A percentile compares a stretch with the other conserved stretches of the same genome.
Conservation (phyloP, 352 stramenopile species). For the Globisporangium ultimum region DNA sequence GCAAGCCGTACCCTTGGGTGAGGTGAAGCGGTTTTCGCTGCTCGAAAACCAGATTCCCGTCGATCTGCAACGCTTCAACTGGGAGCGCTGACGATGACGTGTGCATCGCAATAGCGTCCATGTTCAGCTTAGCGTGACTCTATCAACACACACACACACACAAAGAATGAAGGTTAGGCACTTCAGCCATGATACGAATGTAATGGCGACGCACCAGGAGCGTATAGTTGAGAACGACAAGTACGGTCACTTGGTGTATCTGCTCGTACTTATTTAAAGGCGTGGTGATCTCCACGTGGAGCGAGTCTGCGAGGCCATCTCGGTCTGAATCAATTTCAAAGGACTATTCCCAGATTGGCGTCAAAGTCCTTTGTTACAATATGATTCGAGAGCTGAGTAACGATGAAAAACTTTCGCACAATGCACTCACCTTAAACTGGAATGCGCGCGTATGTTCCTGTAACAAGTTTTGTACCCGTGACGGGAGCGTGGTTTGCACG, state of each 20-base stretch:
- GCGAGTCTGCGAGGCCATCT: conserved; percentile 46
- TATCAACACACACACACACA: conserved; percentile 1
- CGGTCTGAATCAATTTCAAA: conserved; percentile 47
- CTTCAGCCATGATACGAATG: too few relatives aligned
- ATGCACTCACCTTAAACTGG: conserved; percentile 30
- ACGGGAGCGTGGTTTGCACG: conserved; percentile 43
- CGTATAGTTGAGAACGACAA: conserved; percentile 65
- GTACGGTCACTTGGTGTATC: conserved; percentile 40
- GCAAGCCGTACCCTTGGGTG: conserved; percentile 25
- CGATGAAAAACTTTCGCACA: background rate
- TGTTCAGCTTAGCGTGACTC: conserved; percentile 50
- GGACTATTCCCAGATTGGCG: conserved; percentile 17
- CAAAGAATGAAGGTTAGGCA: background rate
- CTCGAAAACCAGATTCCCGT: conserved; percentile 59
- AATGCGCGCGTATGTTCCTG: conserved; percentile 30
- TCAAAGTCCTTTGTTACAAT: background rate
- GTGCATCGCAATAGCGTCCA: conserved; percentile 53
- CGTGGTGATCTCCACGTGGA: conserved; percentile 47
- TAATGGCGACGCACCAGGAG: conserved; percentile 23
- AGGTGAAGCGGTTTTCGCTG: conserved; percentile 46
- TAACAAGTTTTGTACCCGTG: conserved; percentile 40
- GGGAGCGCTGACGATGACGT: conserved; percentile 34
- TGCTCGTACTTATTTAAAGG: conserved; percentile 41
- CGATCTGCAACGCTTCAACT: conserved; percentile 32
- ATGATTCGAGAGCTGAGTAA: background rate